Evolutionary conservation across 179 eudicot genomes (phyloP).

Genomic region (Amaranthus tricolor): DNA sequence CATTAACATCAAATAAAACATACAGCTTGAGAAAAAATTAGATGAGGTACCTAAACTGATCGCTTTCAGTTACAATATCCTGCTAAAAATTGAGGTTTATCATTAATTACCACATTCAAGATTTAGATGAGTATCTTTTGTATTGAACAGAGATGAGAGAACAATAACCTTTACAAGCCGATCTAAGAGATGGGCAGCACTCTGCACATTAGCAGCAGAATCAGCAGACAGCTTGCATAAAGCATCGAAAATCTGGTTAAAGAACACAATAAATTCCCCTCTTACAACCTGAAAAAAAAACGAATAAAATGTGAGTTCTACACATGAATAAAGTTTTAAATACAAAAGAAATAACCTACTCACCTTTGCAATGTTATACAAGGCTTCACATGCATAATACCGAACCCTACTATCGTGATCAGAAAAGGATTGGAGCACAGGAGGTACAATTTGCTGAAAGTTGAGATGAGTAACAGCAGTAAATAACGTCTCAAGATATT

Average conservation of each 20-base stretch:
- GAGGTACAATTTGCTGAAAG: slow-evolving; percentile 94
- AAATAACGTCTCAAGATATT: background rate
- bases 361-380: slow-evolving; percentile 98
- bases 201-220: slow-evolving; percentile 94
- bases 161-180: slow-evolving; percentile 85
- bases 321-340: background rate
- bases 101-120: slow-evolving; percentile 13
- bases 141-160: background rate
- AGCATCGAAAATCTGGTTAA: slow-evolving; percentile 95
- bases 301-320: slow-evolving; percentile 17
- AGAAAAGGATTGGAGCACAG: slow-evolving; percentile 83
- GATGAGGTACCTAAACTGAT: slow-evolving; percentile 82
- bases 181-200: slow-evolving; percentile 99
- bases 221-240: slow-evolving; percentile 96
- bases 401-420: slow-evolving; percentile 98
- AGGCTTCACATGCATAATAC: slow-evolving; percentile 98
- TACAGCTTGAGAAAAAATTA: slow-evolving; percentile 11
- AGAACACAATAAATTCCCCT: slow-evolving; percentile 93
- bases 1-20: background rate
- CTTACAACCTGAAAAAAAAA: slow-evolving; percentile 88
- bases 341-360: slow-evolving; percentile 11
- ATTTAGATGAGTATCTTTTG: background rate
- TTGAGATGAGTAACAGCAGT: slow-evolving; percentile 13
- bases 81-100: slow-evolving; percentile 30
- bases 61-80: slow-evolving; percentile 99